These are phyloP conservation scores for Phytophthora brassicae DNA, from an alignment of 352 stramenopile genomes.

Conservation along the genomic window DNA sequence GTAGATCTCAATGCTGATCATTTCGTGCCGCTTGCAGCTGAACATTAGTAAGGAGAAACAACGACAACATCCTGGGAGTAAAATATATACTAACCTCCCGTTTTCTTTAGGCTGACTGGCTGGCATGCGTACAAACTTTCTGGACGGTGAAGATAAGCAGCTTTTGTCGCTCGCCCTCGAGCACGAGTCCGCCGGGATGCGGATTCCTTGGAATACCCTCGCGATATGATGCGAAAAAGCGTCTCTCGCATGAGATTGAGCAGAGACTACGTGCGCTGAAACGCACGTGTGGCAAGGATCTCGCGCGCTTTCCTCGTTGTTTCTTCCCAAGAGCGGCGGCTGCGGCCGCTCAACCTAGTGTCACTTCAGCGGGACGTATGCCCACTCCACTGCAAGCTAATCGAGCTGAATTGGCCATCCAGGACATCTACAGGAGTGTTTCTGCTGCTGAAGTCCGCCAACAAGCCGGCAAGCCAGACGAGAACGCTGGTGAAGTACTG, in stretches of 20 bases:
- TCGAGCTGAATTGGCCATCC: background rate
- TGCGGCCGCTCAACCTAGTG: too few relatives aligned
- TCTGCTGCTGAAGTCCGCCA: background rate
- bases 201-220: background rate
- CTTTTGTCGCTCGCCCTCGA: background rate
- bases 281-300: background rate
- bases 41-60: too few relatives aligned
- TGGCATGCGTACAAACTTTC: background rate
- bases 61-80: too few relatives aligned
- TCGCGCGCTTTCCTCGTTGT: slow-evolving; percentile 5
- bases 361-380: too few relatives aligned
- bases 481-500: slow-evolving; percentile 15
- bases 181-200: background rate
- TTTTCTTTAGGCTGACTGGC: too few relatives aligned
- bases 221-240: slow-evolving; percentile 7
- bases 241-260: background rate
- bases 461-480: slow-evolving; percentile 5
- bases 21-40: too few relatives aligned
- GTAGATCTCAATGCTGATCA: too few relatives aligned
- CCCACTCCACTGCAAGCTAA: too few relatives aligned
- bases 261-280: background rate
- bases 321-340: too few relatives aligned
- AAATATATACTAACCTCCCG: too few relatives aligned
- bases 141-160: background rate
- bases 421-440: background rate